phyloP scores from a whole-genome alignment of 345 rosid genomes.

The Eucalyptus marginata region DNA sequence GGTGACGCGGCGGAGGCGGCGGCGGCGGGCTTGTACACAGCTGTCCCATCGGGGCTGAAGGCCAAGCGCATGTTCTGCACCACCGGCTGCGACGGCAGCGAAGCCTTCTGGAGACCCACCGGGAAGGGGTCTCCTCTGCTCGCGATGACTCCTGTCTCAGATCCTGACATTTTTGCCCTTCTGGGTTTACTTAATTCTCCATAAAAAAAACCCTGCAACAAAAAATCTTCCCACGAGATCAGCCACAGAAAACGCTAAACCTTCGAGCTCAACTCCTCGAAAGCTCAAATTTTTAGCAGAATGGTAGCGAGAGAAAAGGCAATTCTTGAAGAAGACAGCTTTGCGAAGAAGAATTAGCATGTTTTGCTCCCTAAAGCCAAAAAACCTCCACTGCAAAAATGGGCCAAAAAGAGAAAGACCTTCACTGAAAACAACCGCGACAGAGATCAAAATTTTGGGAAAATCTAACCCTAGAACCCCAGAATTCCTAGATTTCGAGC shows the following conservation, averaged over 20 bases:
- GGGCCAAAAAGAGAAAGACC: neutral
- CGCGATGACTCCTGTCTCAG: slow-evolving; percentile 43
- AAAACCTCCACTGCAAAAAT: neutral
- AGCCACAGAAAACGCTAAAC: neutral
- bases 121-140: slow-evolving; percentile 22
- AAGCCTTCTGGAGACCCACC: slow-evolving; percentile 4
- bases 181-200: neutral
- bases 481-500: neutral
- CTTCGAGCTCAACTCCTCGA: neutral
- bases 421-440: neutral
- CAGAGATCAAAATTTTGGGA: neutral
- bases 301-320: neutral
- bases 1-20: slow-evolving; percentile 11
- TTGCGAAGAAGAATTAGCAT: neutral
- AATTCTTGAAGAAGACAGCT: neutral
- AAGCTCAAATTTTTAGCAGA: neutral
- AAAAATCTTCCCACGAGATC: neutral
- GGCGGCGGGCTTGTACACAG: slow-evolving; percentile 29
- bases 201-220: neutral
- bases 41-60: slow-evolving; percentile 28
- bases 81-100: slow-evolving; percentile 13
- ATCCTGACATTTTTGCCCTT: slow-evolving; percentile 23
- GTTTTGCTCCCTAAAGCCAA: neutral
- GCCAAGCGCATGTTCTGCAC: slow-evolving; percentile 44
- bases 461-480: neutral